phyloP scores from a whole-genome alignment of 2,329 filamentous ascomycete species.

The Microcyclospora tardicrescens region DNA sequence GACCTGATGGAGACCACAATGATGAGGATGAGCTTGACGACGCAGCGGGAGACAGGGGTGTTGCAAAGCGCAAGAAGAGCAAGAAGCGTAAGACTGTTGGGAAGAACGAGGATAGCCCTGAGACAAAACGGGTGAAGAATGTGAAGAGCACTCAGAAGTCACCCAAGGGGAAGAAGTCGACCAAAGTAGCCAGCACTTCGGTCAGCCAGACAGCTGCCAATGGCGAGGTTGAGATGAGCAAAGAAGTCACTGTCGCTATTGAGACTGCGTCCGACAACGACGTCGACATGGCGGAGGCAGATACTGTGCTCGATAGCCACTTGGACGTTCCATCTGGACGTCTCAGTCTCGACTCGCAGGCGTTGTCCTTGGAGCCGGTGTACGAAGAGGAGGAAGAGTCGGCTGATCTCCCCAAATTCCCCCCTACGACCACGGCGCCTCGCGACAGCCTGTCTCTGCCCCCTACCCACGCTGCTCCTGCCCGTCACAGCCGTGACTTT shows the following conservation, averaged over 20 bases:
- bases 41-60: conserved; percentile 2
- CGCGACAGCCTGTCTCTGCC: conserved; percentile 16
- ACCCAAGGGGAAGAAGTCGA: conserved; percentile 7
- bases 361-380: conserved; percentile 18
- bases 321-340: conserved; percentile 1
- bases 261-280: conserved; percentile 2
- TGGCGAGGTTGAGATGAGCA: conserved; percentile 2
- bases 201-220: conserved; percentile 4
- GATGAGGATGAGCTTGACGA: conserved; percentile 16
- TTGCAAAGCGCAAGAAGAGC: conserved; percentile 11
- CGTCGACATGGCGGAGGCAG: conserved; percentile 10
- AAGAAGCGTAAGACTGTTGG: conserved; percentile 22
- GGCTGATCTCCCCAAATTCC: conserved; percentile 5
- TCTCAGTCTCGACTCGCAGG: conserved; percentile 16
- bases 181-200: conserved; percentile 2
- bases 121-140: conserved; percentile 1
- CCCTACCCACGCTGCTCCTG: conserved; percentile 18
- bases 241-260: conserved; percentile 2
- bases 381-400: conserved; percentile 22
- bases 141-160: conserved; percentile 7
- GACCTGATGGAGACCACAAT: conserved; percentile 12
- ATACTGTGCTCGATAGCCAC: not conserved
- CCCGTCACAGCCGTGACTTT: conserved; percentile 10
- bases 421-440: conserved; percentile 1
- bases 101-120: conserved; percentile 5